Conservation (phyloP, 2,329 filamentous ascomycete species). For the Pseudogymnoascus sp. region DNA sequence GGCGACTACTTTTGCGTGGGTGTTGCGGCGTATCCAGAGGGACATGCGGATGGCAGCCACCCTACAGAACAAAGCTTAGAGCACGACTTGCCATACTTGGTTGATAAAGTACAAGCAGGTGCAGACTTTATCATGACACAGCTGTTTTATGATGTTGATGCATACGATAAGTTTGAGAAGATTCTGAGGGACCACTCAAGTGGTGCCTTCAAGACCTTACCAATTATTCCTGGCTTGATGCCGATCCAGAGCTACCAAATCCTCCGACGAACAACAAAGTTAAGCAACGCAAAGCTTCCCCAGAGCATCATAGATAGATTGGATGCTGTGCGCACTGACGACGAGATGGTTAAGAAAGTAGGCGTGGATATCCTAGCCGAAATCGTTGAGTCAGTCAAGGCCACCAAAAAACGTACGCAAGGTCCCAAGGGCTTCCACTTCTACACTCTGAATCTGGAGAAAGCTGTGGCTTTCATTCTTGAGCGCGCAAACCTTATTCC, state of each 20-base stretch:
- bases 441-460: slow-evolving; percentile 94
- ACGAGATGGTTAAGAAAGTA: slow-evolving; percentile 71
- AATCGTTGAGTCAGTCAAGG: slow-evolving; percentile 70
- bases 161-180: slow-evolving; percentile 74
- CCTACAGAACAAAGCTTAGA: slow-evolving; percentile 63
- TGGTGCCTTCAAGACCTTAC: slow-evolving; percentile 75
- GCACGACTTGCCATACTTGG: slow-evolving; percentile 77
- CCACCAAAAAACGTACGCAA: slow-evolving; percentile 48
- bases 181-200: slow-evolving; percentile 72
- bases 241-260: slow-evolving; percentile 97
- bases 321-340: slow-evolving; percentile 67
- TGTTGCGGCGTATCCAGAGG: slow-evolving; percentile 90
- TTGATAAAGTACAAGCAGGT: slow-evolving; percentile 84
- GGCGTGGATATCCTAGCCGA: slow-evolving; percentile 79
- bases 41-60: slow-evolving; percentile 84
- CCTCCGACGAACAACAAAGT: slow-evolving; percentile 84
- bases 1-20: slow-evolving; percentile 96
- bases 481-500: slow-evolving; percentile 82
- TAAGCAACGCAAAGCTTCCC: slow-evolving; percentile 83
- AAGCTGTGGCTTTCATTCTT: slow-evolving; percentile 87
- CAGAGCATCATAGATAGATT: slow-evolving; percentile 60
- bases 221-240: slow-evolving; percentile 93
- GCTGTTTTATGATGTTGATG: slow-evolving; percentile 84
- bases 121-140: slow-evolving; percentile 99
- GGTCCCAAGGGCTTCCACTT: slow-evolving; percentile 84